phyloP scores from a whole-genome alignment of 257 asterid species.

The Nicotiana sylvestris region DNA sequence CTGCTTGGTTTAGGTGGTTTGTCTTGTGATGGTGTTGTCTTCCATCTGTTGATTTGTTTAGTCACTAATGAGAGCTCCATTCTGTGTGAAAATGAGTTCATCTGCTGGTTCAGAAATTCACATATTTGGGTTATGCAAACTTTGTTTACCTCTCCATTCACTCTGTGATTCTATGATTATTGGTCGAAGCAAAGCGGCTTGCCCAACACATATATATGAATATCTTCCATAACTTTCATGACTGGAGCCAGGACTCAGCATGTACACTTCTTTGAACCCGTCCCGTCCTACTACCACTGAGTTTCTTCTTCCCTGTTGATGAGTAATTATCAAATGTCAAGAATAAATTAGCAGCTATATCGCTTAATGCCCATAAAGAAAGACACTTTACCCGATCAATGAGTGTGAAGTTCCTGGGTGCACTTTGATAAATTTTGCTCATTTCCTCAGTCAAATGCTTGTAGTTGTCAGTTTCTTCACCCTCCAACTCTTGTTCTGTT shows the following conservation, averaged over 20 bases:
- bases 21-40: neutral
- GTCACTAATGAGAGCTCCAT: neutral
- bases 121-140: constrained; percentile 60
- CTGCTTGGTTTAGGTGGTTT: neutral
- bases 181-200: constrained; percentile 63
- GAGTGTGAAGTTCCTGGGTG: constrained; percentile 60
- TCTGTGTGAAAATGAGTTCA: neutral
- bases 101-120: constrained; percentile 18
- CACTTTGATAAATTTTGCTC: constrained; percentile 59
- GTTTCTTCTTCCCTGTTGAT: constrained; percentile 67
- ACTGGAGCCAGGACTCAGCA: constrained; percentile 74
- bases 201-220: constrained; percentile 64
- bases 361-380: constrained; percentile 9
- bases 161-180: constrained; percentile 40
- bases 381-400: constrained; percentile 53
- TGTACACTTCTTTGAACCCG: constrained; percentile 67
- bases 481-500: constrained; percentile 26
- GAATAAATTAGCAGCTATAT: neutral
- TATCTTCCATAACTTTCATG: constrained; percentile 58
- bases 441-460: constrained; percentile 54
- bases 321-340: constrained; percentile 2
- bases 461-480: constrained; percentile 71
- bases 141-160: constrained; percentile 69
- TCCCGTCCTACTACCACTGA: constrained; percentile 50
- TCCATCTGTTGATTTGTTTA: neutral